Evolutionary conservation across 192 early-diverging fungal genomes (phyloP).

Genomic region (Thamnidium elegans): DNA sequence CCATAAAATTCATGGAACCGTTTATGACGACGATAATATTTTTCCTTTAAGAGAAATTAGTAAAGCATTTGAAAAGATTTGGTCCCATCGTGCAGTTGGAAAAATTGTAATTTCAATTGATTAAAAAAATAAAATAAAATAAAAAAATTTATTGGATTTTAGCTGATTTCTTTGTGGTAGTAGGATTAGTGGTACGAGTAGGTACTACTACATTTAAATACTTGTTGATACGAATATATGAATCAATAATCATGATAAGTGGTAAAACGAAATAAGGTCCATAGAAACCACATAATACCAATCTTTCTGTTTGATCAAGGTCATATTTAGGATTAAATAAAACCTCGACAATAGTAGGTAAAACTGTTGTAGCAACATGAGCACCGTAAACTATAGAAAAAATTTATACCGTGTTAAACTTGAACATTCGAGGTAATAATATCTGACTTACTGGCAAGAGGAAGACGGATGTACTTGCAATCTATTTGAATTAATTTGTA

Average conservation of each 20-base stretch:
- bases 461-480: slow-evolving; percentile 9
- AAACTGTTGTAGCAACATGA: slow-evolving; percentile 74
- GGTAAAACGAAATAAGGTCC: slow-evolving; percentile 69
- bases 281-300: slow-evolving; percentile 53
- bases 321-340: slow-evolving; percentile 42
- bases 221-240: slow-evolving; percentile 11
- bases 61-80: slow-evolving; percentile 26
- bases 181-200: no score
- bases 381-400: slow-evolving; percentile 52
- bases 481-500: background rate
- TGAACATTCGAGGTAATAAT: background rate
- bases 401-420: background rate
- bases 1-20: background rate
- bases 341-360: slow-evolving; percentile 55
- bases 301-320: slow-evolving; percentile 40
- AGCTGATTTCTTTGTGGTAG: no score
- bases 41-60: slow-evolving; percentile 26
- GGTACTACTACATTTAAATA: background rate
- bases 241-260: slow-evolving; percentile 51
- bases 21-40: slow-evolving; percentile 10
- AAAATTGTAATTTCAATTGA: slow-evolving; percentile 28
- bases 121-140: background rate
- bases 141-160: no score
- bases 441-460: slow-evolving; percentile 9
- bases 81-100: slow-evolving; percentile 23